These are phyloP conservation scores for Rosa multiflora DNA, from an alignment of 306 rosid genomes.

Conservation along the genomic window DNA sequence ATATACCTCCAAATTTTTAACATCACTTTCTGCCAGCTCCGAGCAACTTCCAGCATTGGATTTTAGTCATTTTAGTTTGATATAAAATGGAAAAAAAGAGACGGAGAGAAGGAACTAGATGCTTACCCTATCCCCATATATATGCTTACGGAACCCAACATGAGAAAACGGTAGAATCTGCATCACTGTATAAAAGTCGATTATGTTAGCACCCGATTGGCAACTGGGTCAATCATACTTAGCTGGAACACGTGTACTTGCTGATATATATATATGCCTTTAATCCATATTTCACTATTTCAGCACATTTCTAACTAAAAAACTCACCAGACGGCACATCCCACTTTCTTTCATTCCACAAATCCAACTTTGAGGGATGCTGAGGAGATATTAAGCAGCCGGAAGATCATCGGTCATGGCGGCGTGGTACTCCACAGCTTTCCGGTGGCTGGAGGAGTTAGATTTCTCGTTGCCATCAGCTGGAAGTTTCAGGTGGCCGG, in stretches of 20 bases:
- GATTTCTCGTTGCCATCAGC: slow-evolving; percentile 23
- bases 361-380: not conserved
- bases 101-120: not conserved
- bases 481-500: slow-evolving; percentile 42
- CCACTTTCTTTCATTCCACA: not conserved
- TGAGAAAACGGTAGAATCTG: not conserved
- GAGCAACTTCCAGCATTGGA: not conserved
- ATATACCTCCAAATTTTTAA: not conserved
- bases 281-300: not conserved
- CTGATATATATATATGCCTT: not conserved
- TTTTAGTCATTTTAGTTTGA: not conserved
- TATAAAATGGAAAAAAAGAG: not conserved
- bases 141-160: not conserved
- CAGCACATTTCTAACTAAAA: not conserved
- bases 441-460: slow-evolving; percentile 45
- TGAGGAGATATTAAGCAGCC: not conserved
- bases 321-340: not conserved
- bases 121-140: not conserved
- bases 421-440: slow-evolving; percentile 41
- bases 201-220: not conserved
- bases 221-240: not conserved
- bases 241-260: slow-evolving; percentile 7
- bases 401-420: slow-evolving; percentile 8
- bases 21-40: not conserved
- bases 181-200: not conserved